Evolutionary conservation across 2,329 filamentous ascomycete genomes (phyloP).

Genomic region (Neopestalotiopsis sp.): DNA sequence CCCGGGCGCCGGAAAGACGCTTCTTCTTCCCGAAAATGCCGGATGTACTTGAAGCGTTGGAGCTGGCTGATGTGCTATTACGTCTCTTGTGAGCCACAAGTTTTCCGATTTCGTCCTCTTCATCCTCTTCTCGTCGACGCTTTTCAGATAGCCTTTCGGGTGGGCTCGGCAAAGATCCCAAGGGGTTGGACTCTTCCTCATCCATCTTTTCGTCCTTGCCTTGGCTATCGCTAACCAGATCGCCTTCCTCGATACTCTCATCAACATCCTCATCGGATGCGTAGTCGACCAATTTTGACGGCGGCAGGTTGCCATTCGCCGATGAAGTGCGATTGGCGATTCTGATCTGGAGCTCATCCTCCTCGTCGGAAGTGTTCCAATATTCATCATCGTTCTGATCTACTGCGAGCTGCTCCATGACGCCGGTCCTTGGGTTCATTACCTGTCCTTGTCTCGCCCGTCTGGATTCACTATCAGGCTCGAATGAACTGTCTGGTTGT

Average conservation of each 20-base stretch:
- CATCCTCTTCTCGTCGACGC: constrained; percentile 87
- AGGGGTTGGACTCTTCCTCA: constrained; percentile 38
- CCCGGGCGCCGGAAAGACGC: constrained; percentile 46
- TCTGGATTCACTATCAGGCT: constrained; percentile 66
- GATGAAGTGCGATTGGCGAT: constrained; percentile 39
- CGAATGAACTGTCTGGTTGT: constrained; percentile 73
- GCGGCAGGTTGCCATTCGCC: constrained; percentile 67
- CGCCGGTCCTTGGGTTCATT: constrained; percentile 56
- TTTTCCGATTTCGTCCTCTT: constrained; percentile 90
- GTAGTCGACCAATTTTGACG: constrained; percentile 84
- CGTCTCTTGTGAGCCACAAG: constrained; percentile 70
- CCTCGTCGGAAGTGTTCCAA: constrained; percentile 88
- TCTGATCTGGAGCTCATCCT: constrained; percentile 65
- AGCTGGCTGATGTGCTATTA: constrained; percentile 58
- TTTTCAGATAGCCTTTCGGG: constrained; percentile 87
- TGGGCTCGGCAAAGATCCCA: constrained; percentile 54
- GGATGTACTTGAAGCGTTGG: constrained; percentile 42
- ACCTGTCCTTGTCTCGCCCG: constrained; percentile 38
- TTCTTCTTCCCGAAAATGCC: constrained; percentile 51
- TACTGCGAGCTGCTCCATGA: constrained; percentile 73
- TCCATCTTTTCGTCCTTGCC: constrained; percentile 23
- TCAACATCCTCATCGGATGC: constrained; percentile 85
- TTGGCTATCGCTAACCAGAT: background rate
- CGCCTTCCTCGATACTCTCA: constrained; percentile 42
- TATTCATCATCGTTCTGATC: constrained; percentile 91